Percentiles rank a stretch among this genome's conserved stretches.
phyloP scores from a whole-genome alignment of 2,329 filamentous ascomycete species.

The Aphanoascus verrucosus region DNA sequence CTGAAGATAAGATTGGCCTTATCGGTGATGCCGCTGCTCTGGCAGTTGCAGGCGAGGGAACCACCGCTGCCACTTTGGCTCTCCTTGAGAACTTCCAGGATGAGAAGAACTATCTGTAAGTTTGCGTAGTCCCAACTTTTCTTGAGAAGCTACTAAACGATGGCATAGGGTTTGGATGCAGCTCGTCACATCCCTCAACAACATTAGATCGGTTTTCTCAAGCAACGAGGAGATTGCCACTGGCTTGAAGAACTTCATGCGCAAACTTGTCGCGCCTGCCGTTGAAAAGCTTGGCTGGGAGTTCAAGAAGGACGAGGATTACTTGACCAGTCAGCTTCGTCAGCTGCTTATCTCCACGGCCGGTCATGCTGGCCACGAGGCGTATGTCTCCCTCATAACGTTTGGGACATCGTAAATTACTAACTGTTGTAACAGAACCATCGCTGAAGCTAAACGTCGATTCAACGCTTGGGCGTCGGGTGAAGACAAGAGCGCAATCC shows the following conservation, averaged over 20 bases:
- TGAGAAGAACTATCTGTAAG: conserved; percentile 67
- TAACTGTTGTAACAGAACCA: conserved; percentile 40
- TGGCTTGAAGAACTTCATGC: conserved; percentile 65
- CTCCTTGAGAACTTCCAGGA: conserved; percentile 74
- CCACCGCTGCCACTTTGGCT: conserved; percentile 67
- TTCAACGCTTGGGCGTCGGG: conserved; percentile 70
- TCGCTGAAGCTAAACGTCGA: conserved; percentile 62
- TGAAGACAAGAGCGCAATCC: conserved; percentile 56
- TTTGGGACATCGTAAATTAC: conserved; percentile 6
- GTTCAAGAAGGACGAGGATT: conserved; percentile 65
- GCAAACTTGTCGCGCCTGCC: conserved; percentile 64
- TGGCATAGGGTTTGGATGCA: conserved; percentile 63
- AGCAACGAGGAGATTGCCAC: conserved; percentile 61
- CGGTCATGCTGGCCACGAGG: conserved; percentile 63
- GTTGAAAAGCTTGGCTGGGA: conserved; percentile 79
- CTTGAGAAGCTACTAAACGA: conserved; percentile 16
- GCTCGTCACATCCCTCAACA: conserved; percentile 63
- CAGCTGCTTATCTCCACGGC: conserved; percentile 69
- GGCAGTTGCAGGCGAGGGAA: conserved; percentile 75
- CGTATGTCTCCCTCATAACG: conserved; percentile 39
- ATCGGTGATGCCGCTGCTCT: conserved; percentile 83
- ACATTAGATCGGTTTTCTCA: conserved; percentile 74
- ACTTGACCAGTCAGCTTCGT: conserved; percentile 69
- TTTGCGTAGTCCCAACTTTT: background rate
- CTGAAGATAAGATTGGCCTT: conserved; percentile 85